Evolutionary conservation across 2,329 filamentous ascomycete genomes (phyloP).

Genomic region (Colletotrichum sublineola): DNA sequence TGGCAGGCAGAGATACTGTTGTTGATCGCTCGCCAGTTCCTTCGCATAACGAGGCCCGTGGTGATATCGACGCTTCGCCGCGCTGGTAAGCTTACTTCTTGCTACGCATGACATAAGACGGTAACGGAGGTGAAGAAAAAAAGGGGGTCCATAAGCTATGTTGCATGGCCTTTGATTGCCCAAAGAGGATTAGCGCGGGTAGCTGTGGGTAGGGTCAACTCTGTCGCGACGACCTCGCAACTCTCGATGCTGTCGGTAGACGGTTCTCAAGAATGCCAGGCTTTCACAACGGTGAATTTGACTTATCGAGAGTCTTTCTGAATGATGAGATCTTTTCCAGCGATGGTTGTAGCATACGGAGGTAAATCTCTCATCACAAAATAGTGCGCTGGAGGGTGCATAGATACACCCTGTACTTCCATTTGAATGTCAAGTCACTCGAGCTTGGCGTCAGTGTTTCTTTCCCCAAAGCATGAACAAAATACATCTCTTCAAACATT

Average conservation of each 20-base stretch:
- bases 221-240: neutral
- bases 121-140: neutral
- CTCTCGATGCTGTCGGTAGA: neutral
- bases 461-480: no score
- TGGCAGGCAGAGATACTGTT: neutral
- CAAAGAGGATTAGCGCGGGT: neutral
- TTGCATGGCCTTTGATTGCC: neutral
- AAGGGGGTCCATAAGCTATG: neutral
- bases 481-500: no score
- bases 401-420: no score
- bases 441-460: no score
- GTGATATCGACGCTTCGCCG: no score
- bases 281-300: neutral
- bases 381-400: no score
- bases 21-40: no score
- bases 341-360: no score
- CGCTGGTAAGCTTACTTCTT: neutral
- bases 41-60: neutral
- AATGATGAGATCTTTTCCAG: no score
- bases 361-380: no score
- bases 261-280: neutral
- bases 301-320: no score
- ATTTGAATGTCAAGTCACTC: no score
- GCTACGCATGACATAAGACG: neutral
- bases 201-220: neutral